phyloP scores from a whole-genome alignment of 176 grass and related monocot genomes.

The Zizania latifolia region DNA sequence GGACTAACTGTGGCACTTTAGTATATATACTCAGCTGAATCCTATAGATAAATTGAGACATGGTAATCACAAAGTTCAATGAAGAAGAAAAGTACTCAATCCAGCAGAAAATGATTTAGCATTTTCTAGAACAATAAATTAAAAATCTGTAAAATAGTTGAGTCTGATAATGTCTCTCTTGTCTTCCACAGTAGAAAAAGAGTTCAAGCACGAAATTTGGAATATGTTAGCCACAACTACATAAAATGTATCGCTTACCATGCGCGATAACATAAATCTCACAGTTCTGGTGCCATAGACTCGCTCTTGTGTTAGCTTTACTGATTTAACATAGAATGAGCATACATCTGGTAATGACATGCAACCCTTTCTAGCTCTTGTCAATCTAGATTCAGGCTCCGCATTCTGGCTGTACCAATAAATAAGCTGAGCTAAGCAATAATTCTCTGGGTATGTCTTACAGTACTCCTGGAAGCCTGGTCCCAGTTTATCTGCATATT shows the following conservation, averaged over 20 bases:
- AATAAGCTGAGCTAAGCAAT: constrained; percentile 93
- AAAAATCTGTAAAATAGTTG: background rate
- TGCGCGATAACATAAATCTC: constrained; percentile 94
- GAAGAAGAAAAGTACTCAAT: background rate
- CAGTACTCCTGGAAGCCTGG: constrained; percentile 82
- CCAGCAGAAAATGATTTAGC: background rate
- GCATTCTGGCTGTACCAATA: constrained; percentile 96
- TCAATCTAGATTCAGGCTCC: constrained; percentile 79
- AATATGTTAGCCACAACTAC: constrained; percentile 11
- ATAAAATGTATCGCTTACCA: constrained; percentile 56
- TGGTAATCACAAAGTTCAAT: background rate
- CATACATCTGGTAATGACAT: constrained; percentile 73
- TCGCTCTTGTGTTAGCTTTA: constrained; percentile 58
- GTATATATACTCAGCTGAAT: background rate
- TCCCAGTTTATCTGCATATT: constrained; percentile 90
- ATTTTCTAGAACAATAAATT: background rate
- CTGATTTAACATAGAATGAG: constrained; percentile 81
- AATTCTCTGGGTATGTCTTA: constrained; percentile 82
- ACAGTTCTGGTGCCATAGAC: constrained; percentile 80
- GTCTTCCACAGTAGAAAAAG: background rate
- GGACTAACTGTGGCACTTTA: no score
- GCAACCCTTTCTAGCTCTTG: constrained; percentile 89
- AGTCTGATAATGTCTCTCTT: background rate
- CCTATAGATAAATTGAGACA: background rate
- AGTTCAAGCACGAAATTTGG: background rate